These are phyloP conservation scores for Geotrichum carabidarum DNA, from an alignment of 1,139 yeast genomes.

Conservation along the genomic window DNA sequence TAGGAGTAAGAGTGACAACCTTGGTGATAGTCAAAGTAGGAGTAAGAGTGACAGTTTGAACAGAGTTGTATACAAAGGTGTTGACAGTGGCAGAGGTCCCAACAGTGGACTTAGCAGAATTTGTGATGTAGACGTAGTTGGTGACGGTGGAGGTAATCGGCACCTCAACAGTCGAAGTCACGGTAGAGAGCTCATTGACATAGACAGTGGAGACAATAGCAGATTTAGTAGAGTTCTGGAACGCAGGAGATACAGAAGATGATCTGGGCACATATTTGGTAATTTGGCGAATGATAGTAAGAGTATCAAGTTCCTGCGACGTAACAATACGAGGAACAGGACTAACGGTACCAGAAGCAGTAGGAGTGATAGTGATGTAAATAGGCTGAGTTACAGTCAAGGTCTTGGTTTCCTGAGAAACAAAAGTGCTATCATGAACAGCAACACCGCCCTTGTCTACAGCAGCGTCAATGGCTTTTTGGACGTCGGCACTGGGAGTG, in stretches of 20 bases:
- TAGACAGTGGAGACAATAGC: background rate
- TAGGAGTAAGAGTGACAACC: slow-evolving; percentile 7
- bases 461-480: slow-evolving; percentile 8
- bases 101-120: background rate
- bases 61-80: slow-evolving; percentile 12
- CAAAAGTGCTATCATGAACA: slow-evolving; percentile 4
- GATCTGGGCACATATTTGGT: background rate
- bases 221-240: background rate
- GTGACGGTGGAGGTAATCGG: slow-evolving; percentile 14
- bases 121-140: slow-evolving; percentile 13
- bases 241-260: background rate
- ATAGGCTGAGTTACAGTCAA: slow-evolving; percentile 15
- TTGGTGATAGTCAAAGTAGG: slow-evolving; percentile 3
- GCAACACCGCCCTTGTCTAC: slow-evolving; percentile 13
- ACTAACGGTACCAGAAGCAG: background rate
- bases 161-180: slow-evolving; percentile 1
- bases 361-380: slow-evolving; percentile 3
- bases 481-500: slow-evolving; percentile 6
- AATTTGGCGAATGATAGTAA: slow-evolving; percentile 2
- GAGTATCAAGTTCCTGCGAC: slow-evolving; percentile 10
- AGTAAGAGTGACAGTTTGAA: slow-evolving; percentile 6
- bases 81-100: slow-evolving; percentile 8
- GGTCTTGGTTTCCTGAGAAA: slow-evolving; percentile 4
- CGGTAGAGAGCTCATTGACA: background rate
- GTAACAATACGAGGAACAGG: background rate